These are phyloP conservation scores for Grosmannia serpens DNA, from an alignment of 2,329 filamentous ascomycete genomes.

Conservation along the genomic window DNA sequence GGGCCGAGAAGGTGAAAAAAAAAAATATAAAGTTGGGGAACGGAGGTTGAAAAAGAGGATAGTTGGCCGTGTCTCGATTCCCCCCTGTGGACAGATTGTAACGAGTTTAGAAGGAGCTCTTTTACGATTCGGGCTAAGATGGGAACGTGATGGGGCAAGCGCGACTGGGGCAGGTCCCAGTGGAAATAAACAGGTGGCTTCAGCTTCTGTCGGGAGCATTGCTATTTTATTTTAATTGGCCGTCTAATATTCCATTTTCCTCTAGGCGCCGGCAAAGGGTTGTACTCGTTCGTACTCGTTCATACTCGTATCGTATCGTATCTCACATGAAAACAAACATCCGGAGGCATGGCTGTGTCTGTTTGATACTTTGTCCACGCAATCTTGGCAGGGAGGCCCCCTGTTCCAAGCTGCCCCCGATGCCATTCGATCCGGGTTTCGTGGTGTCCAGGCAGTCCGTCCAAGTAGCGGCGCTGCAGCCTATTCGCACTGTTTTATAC, in stretches of 20 bases:
- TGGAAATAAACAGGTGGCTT: constrained; percentile 16
- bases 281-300: not conserved
- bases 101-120: constrained; percentile 5
- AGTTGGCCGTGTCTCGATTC: not conserved
- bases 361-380: not conserved
- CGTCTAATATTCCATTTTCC: not conserved
- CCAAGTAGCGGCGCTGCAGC: not conserved
- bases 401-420: not conserved
- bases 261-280: not conserved
- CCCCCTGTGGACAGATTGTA: not conserved
- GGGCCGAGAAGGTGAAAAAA: not conserved
- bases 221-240: not conserved
- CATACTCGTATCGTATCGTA: too few species aligned
- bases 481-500: not conserved
- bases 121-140: not conserved
- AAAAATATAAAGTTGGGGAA: not conserved
- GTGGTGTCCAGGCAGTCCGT: not conserved
- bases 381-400: not conserved
- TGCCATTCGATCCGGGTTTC: not conserved
- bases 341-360: not conserved
- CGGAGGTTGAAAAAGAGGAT: not conserved
- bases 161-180: constrained; percentile 2
- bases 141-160: constrained; percentile 2
- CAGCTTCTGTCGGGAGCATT: constrained; percentile 5
- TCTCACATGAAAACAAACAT: not conserved